Conservation (phyloP, 208 protist species). For the Crithidia fasciculata region DNA sequence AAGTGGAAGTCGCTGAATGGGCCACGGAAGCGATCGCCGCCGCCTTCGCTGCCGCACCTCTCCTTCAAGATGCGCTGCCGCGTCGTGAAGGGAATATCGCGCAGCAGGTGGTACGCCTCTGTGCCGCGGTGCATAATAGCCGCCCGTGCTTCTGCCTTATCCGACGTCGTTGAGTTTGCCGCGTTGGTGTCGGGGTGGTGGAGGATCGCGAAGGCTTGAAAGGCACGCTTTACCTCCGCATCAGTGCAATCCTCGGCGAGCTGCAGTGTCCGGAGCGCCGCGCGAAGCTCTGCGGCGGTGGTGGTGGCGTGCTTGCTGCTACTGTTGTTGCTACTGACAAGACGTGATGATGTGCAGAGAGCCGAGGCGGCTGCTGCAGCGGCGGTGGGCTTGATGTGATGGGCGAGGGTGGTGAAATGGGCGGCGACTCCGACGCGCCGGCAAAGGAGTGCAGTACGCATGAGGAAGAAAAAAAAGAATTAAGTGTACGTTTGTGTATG, state of each 20-base stretch:
- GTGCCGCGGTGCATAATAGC: conserved; percentile 35
- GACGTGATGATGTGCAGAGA: too few relatives aligned
- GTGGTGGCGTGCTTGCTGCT: neutral
- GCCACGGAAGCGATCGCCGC: neutral
- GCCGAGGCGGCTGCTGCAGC: too few relatives aligned
- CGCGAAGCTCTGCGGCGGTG: conserved; percentile 42
- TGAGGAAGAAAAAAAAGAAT: neutral
- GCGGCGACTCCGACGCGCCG: neutral
- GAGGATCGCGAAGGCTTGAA: conserved; percentile 53
- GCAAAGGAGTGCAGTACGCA: neutral
- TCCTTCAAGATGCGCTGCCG: conserved; percentile 50
- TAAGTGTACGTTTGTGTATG: neutral
- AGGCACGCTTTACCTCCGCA: conserved; percentile 61
- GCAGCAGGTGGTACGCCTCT: conserved; percentile 72
- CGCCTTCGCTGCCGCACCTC: neutral
- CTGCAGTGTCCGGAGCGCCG: conserved; percentile 44
- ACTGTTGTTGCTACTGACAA: too few relatives aligned
- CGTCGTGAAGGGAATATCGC: conserved; percentile 28
- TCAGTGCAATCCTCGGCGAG: conserved; percentile 56
- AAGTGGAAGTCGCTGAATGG: conserved; percentile 26
- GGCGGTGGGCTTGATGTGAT: too few relatives aligned
- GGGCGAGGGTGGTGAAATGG: too few relatives aligned
- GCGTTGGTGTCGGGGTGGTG: conserved; percentile 63
- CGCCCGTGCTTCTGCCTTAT: too few relatives aligned
- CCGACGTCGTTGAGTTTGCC: neutral